phyloP scores from a whole-genome alignment of 441 rosid genomes.

The Erysimum pusillum region DNA sequence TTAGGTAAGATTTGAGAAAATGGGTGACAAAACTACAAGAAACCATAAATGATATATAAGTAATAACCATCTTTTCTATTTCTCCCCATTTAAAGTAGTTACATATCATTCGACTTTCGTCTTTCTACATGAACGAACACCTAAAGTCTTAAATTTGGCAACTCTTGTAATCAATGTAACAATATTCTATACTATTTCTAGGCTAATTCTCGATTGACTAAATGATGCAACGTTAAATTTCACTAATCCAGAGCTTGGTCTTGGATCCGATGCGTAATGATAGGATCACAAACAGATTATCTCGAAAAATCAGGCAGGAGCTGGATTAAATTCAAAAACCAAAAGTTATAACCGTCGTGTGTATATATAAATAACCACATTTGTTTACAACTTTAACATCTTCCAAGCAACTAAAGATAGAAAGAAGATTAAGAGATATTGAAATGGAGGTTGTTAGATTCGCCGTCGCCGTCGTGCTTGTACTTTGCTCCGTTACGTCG shows the following conservation, averaged over 20 bases:
- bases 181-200: background rate
- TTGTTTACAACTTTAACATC: constrained; percentile 15
- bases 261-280: constrained; percentile 26
- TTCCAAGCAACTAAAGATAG: constrained; percentile 3
- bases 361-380: constrained; percentile 18
- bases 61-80: too few relatives aligned
- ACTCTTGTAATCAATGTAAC: background rate
- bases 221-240: background rate
- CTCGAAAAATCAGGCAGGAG: constrained; percentile 18
- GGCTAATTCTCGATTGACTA: background rate
- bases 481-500: constrained; percentile 7
- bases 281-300: constrained; percentile 29
- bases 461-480: constrained; percentile 20
- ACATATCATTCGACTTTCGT: background rate
- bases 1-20: constrained; percentile 25
- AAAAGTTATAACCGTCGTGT: constrained; percentile 2
- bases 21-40: constrained; percentile 18
- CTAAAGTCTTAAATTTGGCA: constrained; percentile 11
- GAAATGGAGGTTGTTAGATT: constrained; percentile 31
- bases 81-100: background rate
- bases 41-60: background rate
- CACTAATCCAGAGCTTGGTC: constrained; percentile 36
- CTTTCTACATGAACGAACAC: constrained; percentile 9
- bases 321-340: background rate
- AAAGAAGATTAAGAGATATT: background rate